These are phyloP conservation scores for Fusarium newnesense DNA, from an alignment of 2,329 filamentous ascomycete genomes.

Conservation along the genomic window DNA sequence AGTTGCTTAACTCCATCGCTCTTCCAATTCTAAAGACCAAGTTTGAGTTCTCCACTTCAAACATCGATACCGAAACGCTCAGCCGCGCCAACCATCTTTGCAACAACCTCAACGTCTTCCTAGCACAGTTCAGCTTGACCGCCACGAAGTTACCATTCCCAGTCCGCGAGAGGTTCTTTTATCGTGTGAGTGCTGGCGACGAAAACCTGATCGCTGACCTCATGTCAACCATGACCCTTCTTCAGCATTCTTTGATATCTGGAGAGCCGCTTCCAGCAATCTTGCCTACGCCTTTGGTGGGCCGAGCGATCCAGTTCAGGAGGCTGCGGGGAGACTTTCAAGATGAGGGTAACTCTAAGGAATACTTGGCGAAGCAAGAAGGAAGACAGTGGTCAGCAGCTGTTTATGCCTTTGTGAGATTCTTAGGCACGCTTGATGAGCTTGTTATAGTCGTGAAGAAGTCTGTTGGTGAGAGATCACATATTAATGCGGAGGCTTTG, in stretches of 20 bases:
- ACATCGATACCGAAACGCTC: slow-evolving; percentile 13
- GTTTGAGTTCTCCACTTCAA: slow-evolving; percentile 22
- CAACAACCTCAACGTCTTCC: slow-evolving; percentile 15
- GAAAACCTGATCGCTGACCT: slow-evolving; percentile 11
- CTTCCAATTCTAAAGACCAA: slow-evolving; percentile 16
- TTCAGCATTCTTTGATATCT: slow-evolving; percentile 14
- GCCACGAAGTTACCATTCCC: slow-evolving; percentile 5
- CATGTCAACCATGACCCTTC: slow-evolving; percentile 19
- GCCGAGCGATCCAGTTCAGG: slow-evolving; percentile 15
- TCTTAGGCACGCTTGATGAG: slow-evolving; percentile 12
- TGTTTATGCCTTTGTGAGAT: slow-evolving; percentile 19
- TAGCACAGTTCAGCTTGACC: slow-evolving; percentile 16
- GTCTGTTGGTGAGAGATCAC: slow-evolving; percentile 14
- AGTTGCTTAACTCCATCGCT: slow-evolving; percentile 6
- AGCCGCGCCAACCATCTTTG: slow-evolving; percentile 11
- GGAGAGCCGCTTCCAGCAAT: slow-evolving; percentile 14
- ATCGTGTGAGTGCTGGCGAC: slow-evolving; percentile 5
- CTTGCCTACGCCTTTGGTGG: slow-evolving; percentile 8
- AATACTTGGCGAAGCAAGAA: neutral
- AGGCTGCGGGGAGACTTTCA: slow-evolving; percentile 14
- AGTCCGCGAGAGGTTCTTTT: slow-evolving; percentile 9
- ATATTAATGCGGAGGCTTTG: slow-evolving; percentile 10
- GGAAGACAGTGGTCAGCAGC: slow-evolving; percentile 19
- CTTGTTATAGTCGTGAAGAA: slow-evolving; percentile 17
- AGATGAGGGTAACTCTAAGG: slow-evolving; percentile 6